Evolutionary conservation across 176 grass and related monocot species (phyloP).

Genomic region (Aegilops umbellulata): DNA sequence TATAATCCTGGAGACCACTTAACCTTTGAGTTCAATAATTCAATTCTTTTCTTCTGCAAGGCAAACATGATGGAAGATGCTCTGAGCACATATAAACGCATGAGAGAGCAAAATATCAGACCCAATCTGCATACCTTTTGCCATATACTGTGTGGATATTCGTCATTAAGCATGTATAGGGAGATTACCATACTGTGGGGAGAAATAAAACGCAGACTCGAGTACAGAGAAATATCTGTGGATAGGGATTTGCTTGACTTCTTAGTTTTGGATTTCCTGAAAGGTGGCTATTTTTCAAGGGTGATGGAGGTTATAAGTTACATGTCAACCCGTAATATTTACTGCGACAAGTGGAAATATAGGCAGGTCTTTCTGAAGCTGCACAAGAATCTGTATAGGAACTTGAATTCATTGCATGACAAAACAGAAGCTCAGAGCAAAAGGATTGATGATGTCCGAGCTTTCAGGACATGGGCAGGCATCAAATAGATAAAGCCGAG

Average conservation of each 20-base stretch:
- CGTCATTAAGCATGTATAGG: conserved; percentile 63
- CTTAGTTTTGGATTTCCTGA: conserved; percentile 79
- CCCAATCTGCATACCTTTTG: conserved; percentile 67
- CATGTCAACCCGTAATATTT: conserved; percentile 64
- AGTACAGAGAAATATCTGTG: conserved; percentile 43
- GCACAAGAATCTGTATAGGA: conserved; percentile 75
- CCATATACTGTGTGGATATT: conserved; percentile 73
- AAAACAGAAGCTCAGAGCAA: conserved; percentile 73
- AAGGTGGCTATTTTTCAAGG: conserved; percentile 85
- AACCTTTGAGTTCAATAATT: conserved; percentile 69
- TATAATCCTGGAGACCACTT: conserved; percentile 38
- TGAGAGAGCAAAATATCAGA: conserved; percentile 72
- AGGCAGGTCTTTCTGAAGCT: conserved; percentile 64
- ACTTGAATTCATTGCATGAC: conserved; percentile 59
- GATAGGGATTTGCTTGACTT: conserved; percentile 71
- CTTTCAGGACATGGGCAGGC: conserved; percentile 74
- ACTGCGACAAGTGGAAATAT: conserved; percentile 83
- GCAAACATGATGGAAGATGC: conserved; percentile 97
- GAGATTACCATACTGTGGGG: conserved; percentile 87
- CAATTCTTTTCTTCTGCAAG: conserved; percentile 86
- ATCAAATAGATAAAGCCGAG: conserved; percentile 35
- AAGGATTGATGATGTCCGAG: conserved; percentile 73
- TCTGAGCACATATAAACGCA: conserved; percentile 70
- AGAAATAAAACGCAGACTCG: conserved; percentile 76
- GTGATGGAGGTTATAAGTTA: conserved; percentile 73